These are phyloP conservation scores for Aphanomyces stellatus DNA, from an alignment of 352 stramenopile genomes.

Conservation along the genomic window DNA sequence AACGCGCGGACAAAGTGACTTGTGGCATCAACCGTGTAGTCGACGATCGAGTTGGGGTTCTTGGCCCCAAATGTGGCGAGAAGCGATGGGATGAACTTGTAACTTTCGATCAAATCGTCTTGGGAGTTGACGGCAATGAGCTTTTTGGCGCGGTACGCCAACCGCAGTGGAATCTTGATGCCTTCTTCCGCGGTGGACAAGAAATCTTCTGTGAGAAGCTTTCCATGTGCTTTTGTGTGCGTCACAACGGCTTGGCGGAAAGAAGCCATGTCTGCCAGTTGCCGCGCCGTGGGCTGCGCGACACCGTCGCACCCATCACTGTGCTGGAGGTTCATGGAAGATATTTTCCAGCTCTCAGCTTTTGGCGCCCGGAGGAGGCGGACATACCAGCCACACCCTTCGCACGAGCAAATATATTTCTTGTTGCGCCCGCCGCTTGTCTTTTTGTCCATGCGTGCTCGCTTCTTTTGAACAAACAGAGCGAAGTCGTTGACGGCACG, in stretches of 20 bases:
- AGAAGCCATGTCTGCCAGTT: constrained; percentile 71
- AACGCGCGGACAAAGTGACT: constrained; percentile 65
- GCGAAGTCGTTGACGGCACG: constrained; percentile 70
- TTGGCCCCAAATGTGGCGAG: constrained; percentile 61
- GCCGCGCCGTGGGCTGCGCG: constrained; percentile 57
- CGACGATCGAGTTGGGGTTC: constrained; percentile 52
- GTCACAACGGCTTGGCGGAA: constrained; percentile 67
- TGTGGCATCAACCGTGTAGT: constrained; percentile 50
- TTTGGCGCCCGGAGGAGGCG: constrained; percentile 73
- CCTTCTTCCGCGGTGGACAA: constrained; percentile 51
- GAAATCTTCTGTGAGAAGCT: constrained; percentile 72
- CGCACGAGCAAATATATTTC: constrained; percentile 76
- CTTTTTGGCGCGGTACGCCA: constrained; percentile 58
- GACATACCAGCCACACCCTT: constrained; percentile 67
- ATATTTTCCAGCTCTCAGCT: constrained; percentile 86
- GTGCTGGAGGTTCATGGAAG: constrained; percentile 77
- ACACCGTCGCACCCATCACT: constrained; percentile 51
- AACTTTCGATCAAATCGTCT: constrained; percentile 68
- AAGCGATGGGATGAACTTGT: constrained; percentile 73
- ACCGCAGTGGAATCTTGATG: constrained; percentile 56
- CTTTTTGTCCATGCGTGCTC: constrained; percentile 67
- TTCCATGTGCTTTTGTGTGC: constrained; percentile 68
- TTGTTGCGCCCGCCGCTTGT: constrained; percentile 80
- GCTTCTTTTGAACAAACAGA: constrained; percentile 69
- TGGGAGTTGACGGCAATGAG: constrained; percentile 59